Conservation (phyloP, 495 filamentous ascomycete genomes). For the Penicillium steckii region DNA sequence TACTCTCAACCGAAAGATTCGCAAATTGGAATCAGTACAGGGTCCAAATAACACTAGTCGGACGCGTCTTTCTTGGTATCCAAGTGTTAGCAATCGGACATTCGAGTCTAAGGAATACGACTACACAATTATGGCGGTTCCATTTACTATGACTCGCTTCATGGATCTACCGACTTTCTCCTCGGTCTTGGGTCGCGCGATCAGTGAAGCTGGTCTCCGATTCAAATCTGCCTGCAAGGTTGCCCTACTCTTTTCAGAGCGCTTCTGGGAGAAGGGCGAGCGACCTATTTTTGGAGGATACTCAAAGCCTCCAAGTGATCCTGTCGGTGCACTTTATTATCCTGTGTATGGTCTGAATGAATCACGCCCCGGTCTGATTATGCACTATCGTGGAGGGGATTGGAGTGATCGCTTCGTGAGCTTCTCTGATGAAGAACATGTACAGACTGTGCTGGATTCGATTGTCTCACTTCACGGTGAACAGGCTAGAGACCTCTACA, state of each 20-base stretch:
- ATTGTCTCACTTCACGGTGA: constrained; percentile 60
- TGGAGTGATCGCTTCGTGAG: constrained; percentile 43
- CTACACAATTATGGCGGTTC: constrained; percentile 30
- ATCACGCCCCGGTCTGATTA: constrained; percentile 57
- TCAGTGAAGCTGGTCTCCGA: constrained; percentile 44
- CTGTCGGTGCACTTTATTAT: constrained; percentile 58
- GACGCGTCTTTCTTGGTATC: constrained; percentile 27
- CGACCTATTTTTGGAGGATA: constrained; percentile 63
- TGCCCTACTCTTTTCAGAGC: constrained; percentile 57
- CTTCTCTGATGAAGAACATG: constrained; percentile 52
- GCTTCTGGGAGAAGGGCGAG: constrained; percentile 64
- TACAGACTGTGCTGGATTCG: constrained; percentile 51
- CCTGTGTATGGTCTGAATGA: constrained; percentile 60
- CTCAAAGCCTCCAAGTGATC: constrained; percentile 47
- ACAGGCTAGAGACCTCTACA: constrained; percentile 50
- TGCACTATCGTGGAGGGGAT: constrained; percentile 52
- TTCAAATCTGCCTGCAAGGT: constrained; percentile 64
- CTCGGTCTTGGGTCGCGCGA: constrained; percentile 50
- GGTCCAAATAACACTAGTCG: background rate
- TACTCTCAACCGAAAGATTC: constrained; percentile 21
- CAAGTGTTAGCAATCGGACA: constrained; percentile 18
- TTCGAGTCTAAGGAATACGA: constrained; percentile 25
- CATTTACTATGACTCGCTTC: constrained; percentile 30
- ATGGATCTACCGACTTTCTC: constrained; percentile 29
- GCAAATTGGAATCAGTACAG: constrained; percentile 17